Conservation (phyloP, 2,329 filamentous ascomycete genomes). For the Aspergillus sp. region DNA sequence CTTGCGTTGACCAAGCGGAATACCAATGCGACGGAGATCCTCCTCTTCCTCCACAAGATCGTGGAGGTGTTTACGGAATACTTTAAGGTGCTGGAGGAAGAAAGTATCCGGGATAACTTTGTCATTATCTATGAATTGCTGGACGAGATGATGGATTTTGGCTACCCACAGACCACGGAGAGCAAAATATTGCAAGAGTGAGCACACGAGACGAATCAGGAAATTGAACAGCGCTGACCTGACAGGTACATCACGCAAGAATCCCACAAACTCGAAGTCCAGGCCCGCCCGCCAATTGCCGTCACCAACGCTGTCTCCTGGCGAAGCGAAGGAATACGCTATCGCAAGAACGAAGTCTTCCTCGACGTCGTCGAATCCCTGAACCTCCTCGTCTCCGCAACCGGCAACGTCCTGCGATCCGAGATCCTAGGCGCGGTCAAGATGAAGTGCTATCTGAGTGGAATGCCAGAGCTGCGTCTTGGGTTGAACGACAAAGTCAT, state of each 20-base stretch:
- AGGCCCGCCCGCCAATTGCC: conserved; percentile 90
- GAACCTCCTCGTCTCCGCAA: conserved; percentile 88
- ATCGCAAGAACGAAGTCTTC: conserved; percentile 99
- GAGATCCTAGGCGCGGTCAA: conserved; percentile 97
- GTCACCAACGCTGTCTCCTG: conserved; percentile 98
- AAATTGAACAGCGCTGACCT: no score
- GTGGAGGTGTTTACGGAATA: conserved; percentile 99
- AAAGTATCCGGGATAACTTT: conserved; percentile 98
- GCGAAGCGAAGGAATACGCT: conserved; percentile 95
- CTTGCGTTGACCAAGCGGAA: conserved; percentile 97
- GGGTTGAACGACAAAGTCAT: conserved; percentile 99
- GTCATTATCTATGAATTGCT: conserved; percentile 98
- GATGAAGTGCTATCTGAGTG: conserved; percentile 99
- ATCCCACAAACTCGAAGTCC: conserved; percentile 95
- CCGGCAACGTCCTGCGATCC: conserved; percentile 88
- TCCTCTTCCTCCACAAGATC: conserved; percentile 95
- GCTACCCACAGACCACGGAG: conserved; percentile 96
- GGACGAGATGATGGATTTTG: conserved; percentile 99
- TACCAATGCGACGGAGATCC: conserved; percentile 96
- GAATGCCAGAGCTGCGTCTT: conserved; percentile 92
- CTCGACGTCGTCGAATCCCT: conserved; percentile 94
- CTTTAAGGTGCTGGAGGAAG: conserved; percentile 98
- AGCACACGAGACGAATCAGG: no score
- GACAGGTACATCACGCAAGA: conserved; percentile 89
- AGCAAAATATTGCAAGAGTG: conserved; percentile 92